Evolutionary conservation across 2,329 filamentous ascomycete species (phyloP).

Genomic region (Hypoxylon sp.): DNA sequence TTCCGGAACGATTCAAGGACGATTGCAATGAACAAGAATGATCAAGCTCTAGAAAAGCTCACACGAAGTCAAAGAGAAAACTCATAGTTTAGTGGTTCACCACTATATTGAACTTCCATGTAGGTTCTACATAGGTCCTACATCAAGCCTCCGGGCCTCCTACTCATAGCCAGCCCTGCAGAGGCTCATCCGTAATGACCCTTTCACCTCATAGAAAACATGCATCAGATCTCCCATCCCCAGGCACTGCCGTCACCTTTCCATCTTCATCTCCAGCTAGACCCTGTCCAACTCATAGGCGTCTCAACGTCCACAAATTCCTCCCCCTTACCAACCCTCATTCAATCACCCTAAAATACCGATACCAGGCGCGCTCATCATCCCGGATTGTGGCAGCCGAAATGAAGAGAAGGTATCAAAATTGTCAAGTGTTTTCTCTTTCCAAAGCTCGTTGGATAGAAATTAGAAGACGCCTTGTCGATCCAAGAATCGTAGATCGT

Average conservation of each 20-base stretch:
- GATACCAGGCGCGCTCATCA: constrained; percentile 51
- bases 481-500: constrained; percentile 19
- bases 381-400: constrained; percentile 37
- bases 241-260: constrained; percentile 36
- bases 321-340: constrained; percentile 15
- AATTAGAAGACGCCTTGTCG: constrained; percentile 20
- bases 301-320: constrained; percentile 29
- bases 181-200: constrained; percentile 33
- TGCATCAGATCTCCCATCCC: constrained; percentile 40
- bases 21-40: no score
- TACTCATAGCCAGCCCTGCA: constrained; percentile 28
- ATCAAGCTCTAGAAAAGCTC: not conserved
- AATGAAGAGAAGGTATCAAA: constrained; percentile 47
- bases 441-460: constrained; percentile 35
- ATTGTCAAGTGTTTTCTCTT: constrained; percentile 43
- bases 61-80: not conserved
- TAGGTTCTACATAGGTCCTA: constrained; percentile 23
- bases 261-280: constrained; percentile 39
- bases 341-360: constrained; percentile 21
- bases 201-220: constrained; percentile 40
- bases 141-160: constrained; percentile 27
- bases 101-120: constrained; percentile 38
- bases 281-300: constrained; percentile 46
- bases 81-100: constrained; percentile 20
- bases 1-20: no score